Evolutionary conservation across 768 basidiomycete species (phyloP).

Genomic region (Chalciporus chontae): DNA sequence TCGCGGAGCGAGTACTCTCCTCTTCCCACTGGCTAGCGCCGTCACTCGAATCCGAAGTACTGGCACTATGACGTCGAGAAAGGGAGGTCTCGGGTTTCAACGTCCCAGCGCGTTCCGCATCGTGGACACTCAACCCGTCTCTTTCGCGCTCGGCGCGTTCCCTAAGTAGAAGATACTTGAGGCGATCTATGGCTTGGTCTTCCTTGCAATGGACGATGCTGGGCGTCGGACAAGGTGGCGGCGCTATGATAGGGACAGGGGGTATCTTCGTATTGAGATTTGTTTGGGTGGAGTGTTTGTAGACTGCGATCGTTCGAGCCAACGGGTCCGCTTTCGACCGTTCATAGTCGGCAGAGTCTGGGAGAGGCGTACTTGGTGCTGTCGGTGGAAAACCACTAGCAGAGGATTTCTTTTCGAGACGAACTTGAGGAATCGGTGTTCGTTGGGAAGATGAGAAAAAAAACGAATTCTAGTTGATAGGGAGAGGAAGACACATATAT

Average conservation of each 20-base stretch:
- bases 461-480: slow-evolving; percentile 8
- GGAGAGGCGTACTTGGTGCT: slow-evolving; percentile 25
- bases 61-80: slow-evolving; percentile 7
- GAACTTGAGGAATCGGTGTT: background rate
- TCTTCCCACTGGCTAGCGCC: slow-evolving; percentile 16
- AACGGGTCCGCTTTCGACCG: slow-evolving; percentile 24
- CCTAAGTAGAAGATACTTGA: slow-evolving; percentile 38
- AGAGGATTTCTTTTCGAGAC: background rate
- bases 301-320: slow-evolving; percentile 16
- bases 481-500: slow-evolving; percentile 6
- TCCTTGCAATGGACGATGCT: slow-evolving; percentile 29
- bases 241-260: slow-evolving; percentile 52
- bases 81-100: background rate
- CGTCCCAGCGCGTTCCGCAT: slow-evolving; percentile 8
- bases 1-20: slow-evolving; percentile 9
- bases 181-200: slow-evolving; percentile 42
- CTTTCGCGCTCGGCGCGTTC: slow-evolving; percentile 36
- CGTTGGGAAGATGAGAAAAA: slow-evolving; percentile 7
- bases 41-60: slow-evolving; percentile 12
- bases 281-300: background rate
- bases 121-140: slow-evolving; percentile 30
- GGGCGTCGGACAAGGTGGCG: slow-evolving; percentile 36
- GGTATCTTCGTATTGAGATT: slow-evolving; percentile 9
- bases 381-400: slow-evolving; percentile 16
- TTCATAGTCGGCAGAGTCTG: slow-evolving; percentile 18